A percentile compares a stretch with the other conserved stretches of the same genome.
phyloP scores from a whole-genome alignment of 352 stramenopile genomes.

The Peronosclerospora sorghi region DNA sequence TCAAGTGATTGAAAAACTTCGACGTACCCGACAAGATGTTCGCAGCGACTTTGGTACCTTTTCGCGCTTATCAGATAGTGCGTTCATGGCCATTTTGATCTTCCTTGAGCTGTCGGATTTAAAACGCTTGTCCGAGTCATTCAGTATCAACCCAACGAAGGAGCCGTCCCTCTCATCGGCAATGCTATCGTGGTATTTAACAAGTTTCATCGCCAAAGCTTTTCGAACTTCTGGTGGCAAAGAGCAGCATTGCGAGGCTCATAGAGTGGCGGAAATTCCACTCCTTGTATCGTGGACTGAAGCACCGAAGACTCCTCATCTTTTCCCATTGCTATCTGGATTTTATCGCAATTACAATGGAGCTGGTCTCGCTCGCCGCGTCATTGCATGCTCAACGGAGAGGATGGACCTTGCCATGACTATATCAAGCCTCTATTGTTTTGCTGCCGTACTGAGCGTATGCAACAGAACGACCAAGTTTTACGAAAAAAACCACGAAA shows the following conservation, averaged over 20 bases:
- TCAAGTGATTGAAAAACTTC: slow-evolving; percentile 22
- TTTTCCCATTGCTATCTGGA: slow-evolving; percentile 24
- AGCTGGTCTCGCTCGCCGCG: slow-evolving; percentile 6
- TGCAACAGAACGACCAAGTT: not conserved
- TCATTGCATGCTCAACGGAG: slow-evolving; percentile 38
- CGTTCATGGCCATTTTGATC: slow-evolving; percentile 35
- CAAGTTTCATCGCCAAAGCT: slow-evolving; percentile 29
- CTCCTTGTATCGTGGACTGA: slow-evolving; percentile 23
- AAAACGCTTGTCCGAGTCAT: slow-evolving; percentile 12
- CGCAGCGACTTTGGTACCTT: slow-evolving; percentile 29
- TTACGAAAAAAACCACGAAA: slow-evolving; percentile 1
- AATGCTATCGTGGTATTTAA: slow-evolving; percentile 46
- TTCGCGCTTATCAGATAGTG: slow-evolving; percentile 23
- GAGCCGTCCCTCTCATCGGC: slow-evolving; percentile 15
- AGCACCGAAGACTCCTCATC: slow-evolving; percentile 7
- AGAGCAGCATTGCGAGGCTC: not conserved
- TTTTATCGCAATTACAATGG: slow-evolving; percentile 49
- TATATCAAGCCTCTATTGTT: slow-evolving; percentile 31
- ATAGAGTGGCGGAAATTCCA: slow-evolving; percentile 13
- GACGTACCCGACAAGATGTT: slow-evolving; percentile 2
- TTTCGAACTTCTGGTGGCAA: slow-evolving; percentile 18
- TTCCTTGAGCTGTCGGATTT: slow-evolving; percentile 36
- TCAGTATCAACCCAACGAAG: slow-evolving; percentile 2
- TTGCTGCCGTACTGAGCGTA: slow-evolving; percentile 20
- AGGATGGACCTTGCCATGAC: slow-evolving; percentile 33